Evolutionary conservation across 768 basidiomycete species (phyloP), one percentile per base, ranked within the genome.

Genomic region (Pulveroboletus sp.): DNA sequence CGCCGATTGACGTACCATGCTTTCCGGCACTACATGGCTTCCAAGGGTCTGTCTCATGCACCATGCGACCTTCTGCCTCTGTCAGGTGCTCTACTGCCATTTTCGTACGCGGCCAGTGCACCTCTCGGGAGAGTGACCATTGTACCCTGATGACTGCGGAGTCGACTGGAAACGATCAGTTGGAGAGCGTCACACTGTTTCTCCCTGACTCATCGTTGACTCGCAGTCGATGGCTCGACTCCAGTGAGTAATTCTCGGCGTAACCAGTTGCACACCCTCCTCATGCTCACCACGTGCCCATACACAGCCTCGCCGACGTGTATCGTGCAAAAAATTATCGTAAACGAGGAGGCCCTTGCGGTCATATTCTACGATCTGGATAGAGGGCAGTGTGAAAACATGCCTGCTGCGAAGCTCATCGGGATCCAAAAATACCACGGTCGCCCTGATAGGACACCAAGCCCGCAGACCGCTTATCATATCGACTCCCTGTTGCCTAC

Each of bases 141-240:
- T 68, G 67, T 39, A 55, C 67, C 40, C 45, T 65, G 21, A 57
- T 67, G 45, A 44, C 70, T 27, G 73, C 86, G 47, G 75, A 79
- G 26, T 65, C 79, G 28, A 69, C 75, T 55, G 70, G 70, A 50
- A 73, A 73, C 52, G 73, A 76, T 45, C 51, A 61, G 14, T 63
- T 77, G 53, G 76, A 79, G 46, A 74, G 71, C 38, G 73, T 79
- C 2, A 76, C 78, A 55, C 77, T 80, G 45, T 66, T 76, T 49
- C 71, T 89, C 42, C 86, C 88, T 38, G 85, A 88, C 52, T 86
- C 86, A 18, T 66, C 73, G 14, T 70, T 90, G 43, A 80, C 65
- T 59, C 73, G 80, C 51, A 86, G 86, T 66, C 77, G 83, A 51
- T 86, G 85, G 86, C 72, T 85, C 55, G 82, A 85, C 62, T 66